Conservation (phyloP, 2,329 filamentous ascomycete genomes). For the Xylariaceae sp. region DNA sequence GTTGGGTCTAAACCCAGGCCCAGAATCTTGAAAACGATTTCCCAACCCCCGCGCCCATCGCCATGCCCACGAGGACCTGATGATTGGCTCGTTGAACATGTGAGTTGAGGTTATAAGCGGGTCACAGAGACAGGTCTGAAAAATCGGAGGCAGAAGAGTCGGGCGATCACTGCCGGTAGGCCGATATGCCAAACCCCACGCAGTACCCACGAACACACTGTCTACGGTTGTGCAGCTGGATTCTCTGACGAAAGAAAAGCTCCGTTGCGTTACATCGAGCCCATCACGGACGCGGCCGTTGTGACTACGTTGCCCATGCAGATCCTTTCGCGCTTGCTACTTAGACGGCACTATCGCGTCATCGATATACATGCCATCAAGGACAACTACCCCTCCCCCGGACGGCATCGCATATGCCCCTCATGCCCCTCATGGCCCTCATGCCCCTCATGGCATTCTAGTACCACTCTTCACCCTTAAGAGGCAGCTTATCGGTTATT, state of each 20-base stretch:
- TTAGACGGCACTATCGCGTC: conserved; percentile 1
- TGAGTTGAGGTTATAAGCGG: conserved; percentile 20
- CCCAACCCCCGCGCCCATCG: conserved; percentile 3
- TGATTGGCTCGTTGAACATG: conserved; percentile 26
- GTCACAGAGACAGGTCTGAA: conserved; percentile 12
- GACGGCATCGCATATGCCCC: conserved; percentile 1
- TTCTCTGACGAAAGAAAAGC: conserved; percentile 12
- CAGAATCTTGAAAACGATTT: conserved; percentile 4
- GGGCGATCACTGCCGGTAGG: conserved; percentile 27
- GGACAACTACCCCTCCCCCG: conserved; percentile 8
- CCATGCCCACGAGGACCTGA: conserved; percentile 18
- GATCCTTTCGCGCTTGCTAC: conserved; percentile 8
- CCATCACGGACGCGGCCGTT: conserved; percentile 17
- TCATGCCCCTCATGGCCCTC: conserved; percentile 8
- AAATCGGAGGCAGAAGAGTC: conserved; percentile 9
- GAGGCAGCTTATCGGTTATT: conserved; percentile 9
- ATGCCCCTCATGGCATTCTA: neutral
- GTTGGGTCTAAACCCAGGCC: conserved; percentile 12
- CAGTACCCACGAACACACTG: neutral
- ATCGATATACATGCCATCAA: neutral
- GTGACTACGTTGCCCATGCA: conserved; percentile 13
- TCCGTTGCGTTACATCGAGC: conserved; percentile 28
- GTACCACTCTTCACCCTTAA: neutral
- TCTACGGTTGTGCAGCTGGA: conserved; percentile 20
- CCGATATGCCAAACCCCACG: conserved; percentile 22